These are phyloP conservation scores for Akanthomyces lecanii DNA, from an alignment of 2,329 filamentous ascomycete species.

Conservation along the genomic window DNA sequence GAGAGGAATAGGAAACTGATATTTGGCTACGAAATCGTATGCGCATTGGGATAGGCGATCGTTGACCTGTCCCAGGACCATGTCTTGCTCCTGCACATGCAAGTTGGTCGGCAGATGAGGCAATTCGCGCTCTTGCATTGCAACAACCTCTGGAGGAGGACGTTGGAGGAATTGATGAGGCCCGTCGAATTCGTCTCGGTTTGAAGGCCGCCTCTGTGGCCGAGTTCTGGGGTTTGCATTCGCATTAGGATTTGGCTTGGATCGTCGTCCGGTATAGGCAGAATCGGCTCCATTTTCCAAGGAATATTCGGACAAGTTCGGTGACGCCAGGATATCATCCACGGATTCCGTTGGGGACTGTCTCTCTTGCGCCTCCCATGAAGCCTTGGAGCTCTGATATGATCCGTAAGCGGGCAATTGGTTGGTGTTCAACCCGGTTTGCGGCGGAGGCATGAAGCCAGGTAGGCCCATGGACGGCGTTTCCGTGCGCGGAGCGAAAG, in stretches of 20 bases:
- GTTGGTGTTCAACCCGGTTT: slow-evolving; percentile 37
- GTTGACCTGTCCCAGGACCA: slow-evolving; percentile 74
- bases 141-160: slow-evolving; percentile 65
- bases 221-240: slow-evolving; percentile 40
- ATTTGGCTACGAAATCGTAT: slow-evolving; percentile 86
- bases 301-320: slow-evolving; percentile 57
- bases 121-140: slow-evolving; percentile 73
- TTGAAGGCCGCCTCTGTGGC: slow-evolving; percentile 66
- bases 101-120: slow-evolving; percentile 80
- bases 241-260: slow-evolving; percentile 31
- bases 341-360: slow-evolving; percentile 56
- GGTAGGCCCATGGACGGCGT: slow-evolving; percentile 36
- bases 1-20: slow-evolving; percentile 83
- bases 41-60: slow-evolving; percentile 80
- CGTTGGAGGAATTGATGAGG: slow-evolving; percentile 77
- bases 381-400: slow-evolving; percentile 39
- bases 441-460: slow-evolving; percentile 40
- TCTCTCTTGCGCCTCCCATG: slow-evolving; percentile 46
- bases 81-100: slow-evolving; percentile 78
- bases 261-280: slow-evolving; percentile 37
- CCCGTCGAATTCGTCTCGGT: slow-evolving; percentile 85
- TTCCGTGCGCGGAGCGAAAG: slow-evolving; percentile 32
- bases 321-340: slow-evolving; percentile 55
- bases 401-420: slow-evolving; percentile 29
- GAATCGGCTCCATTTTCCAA: slow-evolving; percentile 47